Base-by-base conservation (phyloP, 805 yeast genomes). In the Saccharomycopsis sp. region DNA sequence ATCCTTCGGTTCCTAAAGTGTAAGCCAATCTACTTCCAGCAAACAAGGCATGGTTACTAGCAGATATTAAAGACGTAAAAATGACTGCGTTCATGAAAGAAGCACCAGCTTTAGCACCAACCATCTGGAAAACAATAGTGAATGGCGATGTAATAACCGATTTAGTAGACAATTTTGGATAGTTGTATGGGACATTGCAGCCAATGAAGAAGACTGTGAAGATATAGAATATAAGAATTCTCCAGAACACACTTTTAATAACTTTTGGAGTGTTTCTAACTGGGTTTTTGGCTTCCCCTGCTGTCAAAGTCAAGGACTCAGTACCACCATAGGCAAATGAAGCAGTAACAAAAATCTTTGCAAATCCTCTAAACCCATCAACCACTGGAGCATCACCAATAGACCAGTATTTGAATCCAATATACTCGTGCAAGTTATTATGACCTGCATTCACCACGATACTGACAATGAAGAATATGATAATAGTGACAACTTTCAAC, bases 371-470 rank as follows among this genome's bases (percentile, higher is more conserved):
- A 66, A 80, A 78, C 1, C 82, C 82, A 63, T 78, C 64, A 42
- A 78, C 80, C 62, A 78, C 72, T 9, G 82, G 81, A n/a, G 81
- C 82, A 25, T 79, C 85, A 7, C 80, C 80, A 54, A 74, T 67
- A 61, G 73, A 72, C 87, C 87, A 83, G 65, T 80, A 78, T 58
- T 72, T 73, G 65, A 75, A 81, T 1, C 87, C 87, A 52, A 83
- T 76, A 68, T 78, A 76, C 3, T 83, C 78, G 65, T 74, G 78
- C 64, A 75, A 73, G 9, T 74, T 73, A 62, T 82, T 83, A 54
- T 83, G 84, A 50, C 87, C 87, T 22, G 77, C 81, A 64, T 81
- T 81, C 54, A 79, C 83, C 7, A 82, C 76, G 58, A 84, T 77
- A 57, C 85, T 78, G 55, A 82, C 67, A 25, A 80, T 78, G 69